These are phyloP conservation scores for Zostera marina DNA, from an alignment of 116 monocot genomes.

Conservation along the genomic window DNA sequence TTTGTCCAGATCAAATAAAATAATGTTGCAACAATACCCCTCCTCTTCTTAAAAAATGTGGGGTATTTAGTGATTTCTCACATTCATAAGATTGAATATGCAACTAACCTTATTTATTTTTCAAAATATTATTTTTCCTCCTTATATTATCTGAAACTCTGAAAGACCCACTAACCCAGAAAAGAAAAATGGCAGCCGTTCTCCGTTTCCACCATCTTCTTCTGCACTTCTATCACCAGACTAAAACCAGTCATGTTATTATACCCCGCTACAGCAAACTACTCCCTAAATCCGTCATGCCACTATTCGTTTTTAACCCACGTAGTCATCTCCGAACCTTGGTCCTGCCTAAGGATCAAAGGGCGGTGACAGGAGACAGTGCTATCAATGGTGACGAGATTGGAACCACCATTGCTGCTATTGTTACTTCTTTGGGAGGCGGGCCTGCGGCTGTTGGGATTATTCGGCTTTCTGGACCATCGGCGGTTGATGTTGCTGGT, in stretches of 20 bases:
- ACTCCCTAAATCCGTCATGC: conserved; percentile 1
- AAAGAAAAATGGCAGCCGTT: background rate
- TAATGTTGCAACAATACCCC: too few relatives aligned
- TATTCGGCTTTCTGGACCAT: conserved; percentile 56
- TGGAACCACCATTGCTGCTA: conserved; percentile 61
- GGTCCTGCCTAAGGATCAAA: conserved; percentile 35
- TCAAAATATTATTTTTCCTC: too few relatives aligned
- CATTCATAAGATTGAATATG: too few relatives aligned
- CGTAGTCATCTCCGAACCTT: conserved; percentile 10
- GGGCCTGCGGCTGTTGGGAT: conserved; percentile 79
- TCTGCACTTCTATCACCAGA: conserved; percentile 8
- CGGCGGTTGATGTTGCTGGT: conserved; percentile 36
- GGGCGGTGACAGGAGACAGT: conserved; percentile 4
- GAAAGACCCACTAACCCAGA: too few relatives aligned
- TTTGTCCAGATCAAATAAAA: too few relatives aligned
- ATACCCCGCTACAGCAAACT: conserved; percentile 4
- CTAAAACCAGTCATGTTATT: conserved; percentile 1
- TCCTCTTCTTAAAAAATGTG: too few relatives aligned
- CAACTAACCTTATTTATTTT: too few relatives aligned
- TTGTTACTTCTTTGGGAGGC: conserved; percentile 70
- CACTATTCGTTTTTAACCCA: background rate
- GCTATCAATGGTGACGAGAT: conserved; percentile 4
- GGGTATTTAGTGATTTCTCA: too few relatives aligned
- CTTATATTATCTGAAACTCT: too few relatives aligned
- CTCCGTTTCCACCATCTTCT: conserved; percentile 6